These are phyloP conservation scores for Aplosporella prunicola DNA, from an alignment of 2,329 filamentous ascomycete genomes.

Conservation along the genomic window DNA sequence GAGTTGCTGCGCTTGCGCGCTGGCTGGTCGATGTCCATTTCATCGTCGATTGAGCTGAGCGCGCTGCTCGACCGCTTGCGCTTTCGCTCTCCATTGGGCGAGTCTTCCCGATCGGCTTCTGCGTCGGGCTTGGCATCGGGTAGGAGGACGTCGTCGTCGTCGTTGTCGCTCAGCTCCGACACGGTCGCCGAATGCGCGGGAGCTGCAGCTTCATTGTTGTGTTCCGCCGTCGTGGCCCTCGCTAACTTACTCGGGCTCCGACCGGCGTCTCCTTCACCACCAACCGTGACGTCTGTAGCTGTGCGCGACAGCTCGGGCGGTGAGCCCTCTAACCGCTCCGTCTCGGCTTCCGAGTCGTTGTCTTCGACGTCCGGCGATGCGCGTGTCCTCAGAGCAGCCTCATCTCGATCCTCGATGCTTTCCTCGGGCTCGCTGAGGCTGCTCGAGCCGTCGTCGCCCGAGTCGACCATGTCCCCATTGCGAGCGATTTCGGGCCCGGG, in stretches of 20 bases:
- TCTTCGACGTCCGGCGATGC: slow-evolving; percentile 33
- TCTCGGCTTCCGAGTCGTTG: slow-evolving; percentile 79
- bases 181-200: neutral
- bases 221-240: slow-evolving; percentile 24
- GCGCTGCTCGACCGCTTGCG: slow-evolving; percentile 36
- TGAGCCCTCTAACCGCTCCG: slow-evolving; percentile 85
- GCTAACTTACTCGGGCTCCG: slow-evolving; percentile 29
- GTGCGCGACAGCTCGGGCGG: slow-evolving; percentile 51
- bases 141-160: slow-evolving; percentile 5
- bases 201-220: slow-evolving; percentile 15
- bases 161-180: slow-evolving; percentile 4
- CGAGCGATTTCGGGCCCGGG: neutral
- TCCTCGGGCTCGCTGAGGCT: slow-evolving; percentile 90
- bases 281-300: slow-evolving; percentile 24
- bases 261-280: slow-evolving; percentile 24
- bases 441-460: slow-evolving; percentile 53
- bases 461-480: slow-evolving; percentile 4
- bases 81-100: slow-evolving; percentile 24
- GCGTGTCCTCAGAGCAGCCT: slow-evolving; percentile 15
- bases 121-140: neutral
- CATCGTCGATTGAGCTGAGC: slow-evolving; percentile 28
- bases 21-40: slow-evolving; percentile 23
- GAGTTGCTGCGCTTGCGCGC: slow-evolving; percentile 28
- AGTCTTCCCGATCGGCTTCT: slow-evolving; percentile 3
- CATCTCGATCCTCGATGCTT: slow-evolving; percentile 53